Percentiles rank a stretch among this genome's conserved stretches.
phyloP scores from a whole-genome alignment of 1,284 basidiomycete genomes.

The Ceratorhiza oryzae-sativae region DNA sequence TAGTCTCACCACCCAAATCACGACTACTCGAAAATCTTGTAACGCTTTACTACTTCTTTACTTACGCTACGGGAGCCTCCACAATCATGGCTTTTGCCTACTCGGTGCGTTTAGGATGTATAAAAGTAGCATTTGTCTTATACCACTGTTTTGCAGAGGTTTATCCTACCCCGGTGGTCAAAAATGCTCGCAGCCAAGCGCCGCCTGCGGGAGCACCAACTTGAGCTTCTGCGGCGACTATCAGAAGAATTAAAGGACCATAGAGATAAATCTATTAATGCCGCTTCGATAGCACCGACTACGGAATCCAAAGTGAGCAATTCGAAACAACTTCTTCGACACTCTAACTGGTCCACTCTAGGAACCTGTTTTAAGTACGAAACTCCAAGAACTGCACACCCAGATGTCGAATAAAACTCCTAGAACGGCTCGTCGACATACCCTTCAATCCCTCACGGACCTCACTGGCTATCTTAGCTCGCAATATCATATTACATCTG shows the following conservation, averaged over 20 bases:
- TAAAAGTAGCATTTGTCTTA: no score
- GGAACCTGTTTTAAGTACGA: slow-evolving; percentile 3
- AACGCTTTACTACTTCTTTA: slow-evolving; percentile 36
- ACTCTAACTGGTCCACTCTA: neutral
- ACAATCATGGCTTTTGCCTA: slow-evolving; percentile 30
- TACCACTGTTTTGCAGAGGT: slow-evolving; percentile 5
- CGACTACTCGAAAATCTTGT: slow-evolving; percentile 29
- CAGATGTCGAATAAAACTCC: slow-evolving; percentile 16
- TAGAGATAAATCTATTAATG: neutral
- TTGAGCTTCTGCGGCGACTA: slow-evolving; percentile 3
- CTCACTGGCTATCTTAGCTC: slow-evolving; percentile 34
- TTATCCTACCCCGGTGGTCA: slow-evolving; percentile 31
- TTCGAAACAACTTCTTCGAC: neutral
- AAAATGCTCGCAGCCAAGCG: slow-evolving; percentile 30
- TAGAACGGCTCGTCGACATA: slow-evolving; percentile 31
- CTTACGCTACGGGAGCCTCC: slow-evolving; percentile 30
- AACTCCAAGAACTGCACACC: slow-evolving; percentile 16
- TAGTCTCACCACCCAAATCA: slow-evolving; percentile 23
- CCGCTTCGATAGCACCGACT: slow-evolving; percentile 11
- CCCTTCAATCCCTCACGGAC: slow-evolving; percentile 25
- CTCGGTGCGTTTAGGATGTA: slow-evolving; percentile 10
- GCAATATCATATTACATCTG: slow-evolving; percentile 30
- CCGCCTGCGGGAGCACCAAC: slow-evolving; percentile 24
- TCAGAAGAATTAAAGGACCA: slow-evolving; percentile 1
- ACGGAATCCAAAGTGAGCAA: slow-evolving; percentile 15